phyloP scores from a whole-genome alignment of 2,329 filamentous ascomycete species.

The Diaporthe ilicicola region DNA sequence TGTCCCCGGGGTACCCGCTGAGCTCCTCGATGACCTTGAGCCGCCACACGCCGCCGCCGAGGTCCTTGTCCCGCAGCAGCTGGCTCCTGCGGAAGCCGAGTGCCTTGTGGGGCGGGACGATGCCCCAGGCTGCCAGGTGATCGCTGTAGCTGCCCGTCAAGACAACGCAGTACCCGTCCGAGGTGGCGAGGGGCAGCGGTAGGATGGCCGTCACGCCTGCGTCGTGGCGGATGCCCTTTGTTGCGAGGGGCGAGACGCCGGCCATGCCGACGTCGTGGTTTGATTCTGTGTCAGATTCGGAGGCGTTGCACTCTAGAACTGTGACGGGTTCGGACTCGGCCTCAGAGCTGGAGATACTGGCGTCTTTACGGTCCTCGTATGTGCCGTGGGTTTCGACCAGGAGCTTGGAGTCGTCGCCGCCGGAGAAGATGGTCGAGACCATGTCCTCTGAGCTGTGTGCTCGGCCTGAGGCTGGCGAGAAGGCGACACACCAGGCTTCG shows the following conservation, averaged over 20 bases:
- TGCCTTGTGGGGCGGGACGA: conserved; percentile 51
- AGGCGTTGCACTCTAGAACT: background rate
- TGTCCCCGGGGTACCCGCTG: conserved; percentile 33
- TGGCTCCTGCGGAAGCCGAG: conserved; percentile 53
- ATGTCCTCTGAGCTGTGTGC: conserved; percentile 25
- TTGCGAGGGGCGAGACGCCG: background rate
- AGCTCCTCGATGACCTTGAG: conserved; percentile 66
- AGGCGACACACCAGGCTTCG: conserved; percentile 79
- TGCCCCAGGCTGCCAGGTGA: conserved; percentile 72
- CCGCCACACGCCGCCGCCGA: conserved; percentile 89
- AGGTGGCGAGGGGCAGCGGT: conserved; percentile 61
- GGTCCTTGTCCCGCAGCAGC: conserved; percentile 69
- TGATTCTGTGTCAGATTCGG: background rate
- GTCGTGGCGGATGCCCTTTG: conserved; percentile 58
- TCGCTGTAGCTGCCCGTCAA: conserved; percentile 95
- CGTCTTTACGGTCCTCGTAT: conserved; percentile 34
- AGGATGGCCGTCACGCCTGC: conserved; percentile 90
- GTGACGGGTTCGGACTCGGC: background rate
- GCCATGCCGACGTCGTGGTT: no score
- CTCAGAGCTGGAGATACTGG: background rate
- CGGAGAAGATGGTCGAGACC: conserved; percentile 64
- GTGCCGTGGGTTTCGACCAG: conserved; percentile 50
- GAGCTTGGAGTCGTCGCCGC: conserved; percentile 78
- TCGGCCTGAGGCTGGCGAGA: conserved; percentile 50
- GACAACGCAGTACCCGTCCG: conserved; percentile 63